Conservation (phyloP, 2,329 filamentous ascomycete genomes). For the Pseudocercospora musae region DNA sequence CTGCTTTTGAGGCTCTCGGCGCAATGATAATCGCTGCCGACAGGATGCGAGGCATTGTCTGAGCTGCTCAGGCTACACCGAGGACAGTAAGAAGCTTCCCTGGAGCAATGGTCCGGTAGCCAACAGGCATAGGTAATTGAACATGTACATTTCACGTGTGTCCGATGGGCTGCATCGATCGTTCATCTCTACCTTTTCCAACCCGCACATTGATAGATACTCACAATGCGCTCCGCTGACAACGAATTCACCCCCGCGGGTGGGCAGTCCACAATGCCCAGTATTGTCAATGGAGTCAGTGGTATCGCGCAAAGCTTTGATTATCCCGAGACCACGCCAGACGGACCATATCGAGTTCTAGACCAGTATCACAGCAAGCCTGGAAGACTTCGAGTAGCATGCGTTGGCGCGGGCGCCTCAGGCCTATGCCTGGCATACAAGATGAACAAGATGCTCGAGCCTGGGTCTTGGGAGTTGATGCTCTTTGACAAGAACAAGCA, state of each 20-base stretch:
- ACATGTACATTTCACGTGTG: not conserved
- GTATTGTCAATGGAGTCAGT: conserved; percentile 15
- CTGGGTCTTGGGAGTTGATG: not conserved
- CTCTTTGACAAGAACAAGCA: conserved; percentile 5
- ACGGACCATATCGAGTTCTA: conserved; percentile 14
- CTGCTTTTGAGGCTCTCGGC: conserved; percentile 1
- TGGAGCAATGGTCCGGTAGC: not conserved
- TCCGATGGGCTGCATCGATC: not conserved
- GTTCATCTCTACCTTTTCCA: not conserved
- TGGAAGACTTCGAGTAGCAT: not conserved
- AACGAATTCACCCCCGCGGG: not conserved
- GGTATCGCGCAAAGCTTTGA: conserved; percentile 12
- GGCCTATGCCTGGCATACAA: conserved; percentile 2
- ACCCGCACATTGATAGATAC: no score
- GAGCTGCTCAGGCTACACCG: not conserved
- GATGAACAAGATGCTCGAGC: not conserved
- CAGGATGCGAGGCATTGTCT: not conserved
- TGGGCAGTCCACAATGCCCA: conserved; percentile 17
- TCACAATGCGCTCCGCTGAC: not conserved
- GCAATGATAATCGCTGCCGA: conserved; percentile 5
- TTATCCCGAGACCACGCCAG: conserved; percentile 12
- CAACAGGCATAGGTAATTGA: not conserved
- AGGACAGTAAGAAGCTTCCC: not conserved
- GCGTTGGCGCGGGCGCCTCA: not conserved
- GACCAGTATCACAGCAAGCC: conserved; percentile 16